Evolutionary conservation across 2,329 filamentous ascomycete species (phyloP), one percentile per base, ranked within the genome.

Genomic region (Teratosphaeriaceae sp.): DNA sequence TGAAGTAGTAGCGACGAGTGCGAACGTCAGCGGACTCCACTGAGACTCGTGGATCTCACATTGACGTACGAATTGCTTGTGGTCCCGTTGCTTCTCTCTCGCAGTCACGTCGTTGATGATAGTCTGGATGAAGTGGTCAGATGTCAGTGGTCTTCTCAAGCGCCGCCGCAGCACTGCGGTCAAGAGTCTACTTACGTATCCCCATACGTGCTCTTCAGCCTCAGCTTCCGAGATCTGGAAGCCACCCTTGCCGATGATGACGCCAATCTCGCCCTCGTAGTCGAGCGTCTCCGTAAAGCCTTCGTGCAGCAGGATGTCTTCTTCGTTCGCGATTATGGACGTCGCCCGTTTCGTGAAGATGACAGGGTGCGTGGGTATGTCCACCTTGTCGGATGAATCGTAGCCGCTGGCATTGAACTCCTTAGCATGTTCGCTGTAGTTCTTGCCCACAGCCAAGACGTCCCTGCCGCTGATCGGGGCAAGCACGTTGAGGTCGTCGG

Each of bases 1-100:
- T 45, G 20, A 34, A 34, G n/a, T n/a, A n/a, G n/a, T n/a, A n/a
- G n/a, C n/a, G n/a, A n/a, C n/a, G n/a, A n/a, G n/a, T n/a, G n/a
- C n/a, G n/a, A n/a, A n/a, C n/a, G n/a, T n/a, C n/a, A n/a, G n/a
- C n/a, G n/a, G n/a, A n/a, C n/a, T n/a, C n/a, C n/a, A n/a, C n/a
- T n/a, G n/a, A n/a, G n/a, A n/a, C n/a, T n/a, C n/a, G n/a, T n/a
- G n/a, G n/a, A n/a, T n/a, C n/a, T n/a, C n/a, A n/a, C n/a, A n/a
- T n/a, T n/a, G n/a, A n/a, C n/a, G n/a, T n/a, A n/a, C n/a, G 54
- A 78, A 79, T 47, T 80, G 76, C 54, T 79, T 78, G 45, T 79
- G 76, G 38, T 79, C 74, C 20, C 73, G 58, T 54, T 79, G 76
- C 49, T 68, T 65, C 33, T 72, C 71, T 9, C 76, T 60, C 0